Evolutionary conservation across 768 basidiomycete genomes (phyloP).

Genomic region (Porpolomopsis calyptriformis): DNA sequence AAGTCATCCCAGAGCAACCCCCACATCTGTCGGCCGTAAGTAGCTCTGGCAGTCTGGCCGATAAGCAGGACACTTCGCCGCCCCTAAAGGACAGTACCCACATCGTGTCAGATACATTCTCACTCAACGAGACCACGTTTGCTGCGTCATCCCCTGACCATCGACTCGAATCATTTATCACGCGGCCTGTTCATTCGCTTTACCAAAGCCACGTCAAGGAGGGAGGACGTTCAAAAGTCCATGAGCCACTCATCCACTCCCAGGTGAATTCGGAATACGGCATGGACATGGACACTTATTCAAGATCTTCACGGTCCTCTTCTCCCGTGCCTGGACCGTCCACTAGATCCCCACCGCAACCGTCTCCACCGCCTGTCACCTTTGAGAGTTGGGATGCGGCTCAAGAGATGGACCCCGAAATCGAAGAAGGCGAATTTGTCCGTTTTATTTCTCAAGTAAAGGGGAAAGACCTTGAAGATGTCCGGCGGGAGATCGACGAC

Average conservation of each 20-base stretch:
- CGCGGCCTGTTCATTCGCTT: no score
- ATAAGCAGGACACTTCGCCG: no score
- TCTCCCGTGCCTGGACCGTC: conserved; percentile 23
- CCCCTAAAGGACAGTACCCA: no score
- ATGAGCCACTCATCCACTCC: neutral
- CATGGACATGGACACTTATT: neutral
- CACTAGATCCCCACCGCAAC: conserved; percentile 14
- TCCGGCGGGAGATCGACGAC: conserved; percentile 81
- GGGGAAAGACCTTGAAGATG: conserved; percentile 70
- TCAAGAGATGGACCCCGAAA: conserved; percentile 73
- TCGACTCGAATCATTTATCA: no score
- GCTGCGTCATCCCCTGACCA: no score
- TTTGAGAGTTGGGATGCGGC: conserved; percentile 65
- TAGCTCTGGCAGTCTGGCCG: neutral
- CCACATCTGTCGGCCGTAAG: neutral
- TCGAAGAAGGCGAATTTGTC: conserved; percentile 85
- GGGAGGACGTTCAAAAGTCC: no score
- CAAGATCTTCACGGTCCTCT: conserved; percentile 20
- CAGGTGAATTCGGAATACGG: neutral
- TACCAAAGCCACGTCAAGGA: no score
- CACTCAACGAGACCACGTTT: no score
- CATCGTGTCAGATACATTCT: no score
- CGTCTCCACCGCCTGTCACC: conserved; percentile 15
- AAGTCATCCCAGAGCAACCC: conserved; percentile 13
- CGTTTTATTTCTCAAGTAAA: conserved; percentile 86